Evolutionary conservation across 805 yeast genomes (phyloP).

Genomic region (Teunomyces gatunensis): DNA sequence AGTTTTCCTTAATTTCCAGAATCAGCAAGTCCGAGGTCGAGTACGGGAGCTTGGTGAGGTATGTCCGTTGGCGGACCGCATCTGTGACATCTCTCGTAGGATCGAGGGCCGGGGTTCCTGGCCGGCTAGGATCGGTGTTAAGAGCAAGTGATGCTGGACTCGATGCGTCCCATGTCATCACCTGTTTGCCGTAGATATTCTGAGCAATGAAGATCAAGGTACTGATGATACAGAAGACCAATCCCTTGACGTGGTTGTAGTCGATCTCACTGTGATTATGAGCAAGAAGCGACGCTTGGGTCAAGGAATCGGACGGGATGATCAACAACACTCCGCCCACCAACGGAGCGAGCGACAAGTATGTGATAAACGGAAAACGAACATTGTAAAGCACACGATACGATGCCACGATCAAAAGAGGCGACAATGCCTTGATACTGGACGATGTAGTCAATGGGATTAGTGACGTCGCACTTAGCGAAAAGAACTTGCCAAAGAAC

Average conservation of each 20-base stretch:
- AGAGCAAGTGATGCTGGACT: slow-evolving; percentile 28
- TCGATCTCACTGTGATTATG: slow-evolving; percentile 15
- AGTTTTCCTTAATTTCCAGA: slow-evolving; percentile 15
- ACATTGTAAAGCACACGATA: slow-evolving; percentile 54
- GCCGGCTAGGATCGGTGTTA: slow-evolving; percentile 14
- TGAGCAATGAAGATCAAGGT: slow-evolving; percentile 79
- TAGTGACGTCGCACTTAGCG: slow-evolving; percentile 61
- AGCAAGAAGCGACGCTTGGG: slow-evolving; percentile 8
- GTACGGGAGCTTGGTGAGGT: slow-evolving; percentile 26
- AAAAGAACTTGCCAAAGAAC: slow-evolving; percentile 60
- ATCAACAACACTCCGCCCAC: slow-evolving; percentile 52
- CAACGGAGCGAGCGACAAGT: slow-evolving; percentile 50
- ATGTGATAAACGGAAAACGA: slow-evolving; percentile 48
- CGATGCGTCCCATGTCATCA: slow-evolving; percentile 54
- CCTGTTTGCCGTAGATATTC: slow-evolving; percentile 81
- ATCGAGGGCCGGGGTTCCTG: neutral
- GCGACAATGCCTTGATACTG: slow-evolving; percentile 66
- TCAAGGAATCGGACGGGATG: slow-evolving; percentile 31
- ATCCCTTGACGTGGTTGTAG: slow-evolving; percentile 50
- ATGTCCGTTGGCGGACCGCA: slow-evolving; percentile 19
- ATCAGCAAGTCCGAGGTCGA: slow-evolving; percentile 32
- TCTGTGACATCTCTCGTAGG: neutral
- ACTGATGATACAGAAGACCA: slow-evolving; percentile 65
- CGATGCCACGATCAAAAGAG: slow-evolving; percentile 55
- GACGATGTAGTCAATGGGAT: slow-evolving; percentile 70